Percentiles rank a stretch among this genome's conserved stretches.
These are phyloP conservation scores for Galerina sulciceps DNA, from an alignment of 768 basidiomycete species.

Conservation along the genomic window DNA sequence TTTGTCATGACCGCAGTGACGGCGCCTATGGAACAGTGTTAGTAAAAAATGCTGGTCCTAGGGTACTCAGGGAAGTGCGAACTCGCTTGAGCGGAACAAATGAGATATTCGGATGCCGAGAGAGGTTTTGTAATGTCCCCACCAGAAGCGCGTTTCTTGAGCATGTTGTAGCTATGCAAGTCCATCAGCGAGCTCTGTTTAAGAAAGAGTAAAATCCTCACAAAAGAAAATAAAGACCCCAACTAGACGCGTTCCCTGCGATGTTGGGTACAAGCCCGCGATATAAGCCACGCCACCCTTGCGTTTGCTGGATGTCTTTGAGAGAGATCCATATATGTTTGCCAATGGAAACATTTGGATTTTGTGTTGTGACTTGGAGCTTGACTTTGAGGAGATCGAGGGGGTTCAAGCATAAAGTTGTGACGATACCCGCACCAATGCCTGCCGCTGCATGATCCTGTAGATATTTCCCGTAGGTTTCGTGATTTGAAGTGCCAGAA, in stretches of 20 bases:
- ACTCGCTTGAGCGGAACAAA: constrained; percentile 97
- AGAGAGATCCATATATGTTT: constrained; percentile 79
- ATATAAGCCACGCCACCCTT: constrained; percentile 88
- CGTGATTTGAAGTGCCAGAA: background rate
- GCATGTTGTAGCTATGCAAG: constrained; percentile 80
- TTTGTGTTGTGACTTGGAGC: constrained; percentile 83
- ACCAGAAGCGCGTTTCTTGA: constrained; percentile 79
- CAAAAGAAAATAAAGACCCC: constrained; percentile 99
- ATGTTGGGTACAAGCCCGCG: constrained; percentile 90
- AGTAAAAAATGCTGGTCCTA: constrained; percentile 1
- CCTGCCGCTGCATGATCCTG: constrained; percentile 97
- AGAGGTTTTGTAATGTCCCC: constrained; percentile 69
- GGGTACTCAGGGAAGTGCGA: constrained; percentile 45
- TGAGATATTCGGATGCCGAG: constrained; percentile 78
- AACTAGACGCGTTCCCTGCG: constrained; percentile 93
- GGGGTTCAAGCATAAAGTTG: constrained; percentile 96
- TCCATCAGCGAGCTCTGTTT: background rate
- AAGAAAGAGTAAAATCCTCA: constrained; percentile 45
- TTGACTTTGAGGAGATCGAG: constrained; percentile 95
- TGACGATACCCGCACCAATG: constrained; percentile 89
- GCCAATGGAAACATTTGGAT: constrained; percentile 62
- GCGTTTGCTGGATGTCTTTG: constrained; percentile 67
- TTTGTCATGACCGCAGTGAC: constrained; percentile 94
- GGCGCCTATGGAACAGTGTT: constrained; percentile 62
- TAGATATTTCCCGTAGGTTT: background rate